phyloP scores from a whole-genome alignment of 2,329 filamentous ascomycete species.

The Penicillium glabrum region DNA sequence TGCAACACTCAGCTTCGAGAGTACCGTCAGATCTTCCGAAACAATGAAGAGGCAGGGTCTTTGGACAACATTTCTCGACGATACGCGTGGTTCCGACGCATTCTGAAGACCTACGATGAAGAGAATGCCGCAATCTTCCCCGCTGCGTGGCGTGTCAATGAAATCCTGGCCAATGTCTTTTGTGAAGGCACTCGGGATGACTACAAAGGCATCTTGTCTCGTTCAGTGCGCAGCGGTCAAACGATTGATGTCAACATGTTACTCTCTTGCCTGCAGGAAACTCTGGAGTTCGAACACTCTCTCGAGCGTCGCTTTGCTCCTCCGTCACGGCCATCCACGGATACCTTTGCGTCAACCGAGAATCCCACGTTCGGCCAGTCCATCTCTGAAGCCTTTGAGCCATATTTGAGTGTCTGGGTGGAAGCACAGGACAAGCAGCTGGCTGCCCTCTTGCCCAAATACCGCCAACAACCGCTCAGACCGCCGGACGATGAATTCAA shows the following conservation, averaged over 20 bases:
- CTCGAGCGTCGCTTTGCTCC: slow-evolving; percentile 80
- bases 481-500: slow-evolving; percentile 89
- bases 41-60: slow-evolving; percentile 93
- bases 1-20: slow-evolving; percentile 95
- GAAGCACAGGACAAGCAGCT: slow-evolving; percentile 92
- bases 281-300: slow-evolving; percentile 92
- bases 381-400: slow-evolving; percentile 95
- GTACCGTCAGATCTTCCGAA: slow-evolving; percentile 92
- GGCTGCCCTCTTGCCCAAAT: slow-evolving; percentile 79
- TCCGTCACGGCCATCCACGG: slow-evolving; percentile 73
- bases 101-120: slow-evolving; percentile 92
- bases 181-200: slow-evolving; percentile 95
- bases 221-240: slow-evolving; percentile 77
- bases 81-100: slow-evolving; percentile 95
- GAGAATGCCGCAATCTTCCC: slow-evolving; percentile 91
- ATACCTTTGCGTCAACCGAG: slow-evolving; percentile 81
- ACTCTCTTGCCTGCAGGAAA: slow-evolving; percentile 88
- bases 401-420: slow-evolving; percentile 95
- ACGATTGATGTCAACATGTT: slow-evolving; percentile 87
- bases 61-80: slow-evolving; percentile 93
- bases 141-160: slow-evolving; percentile 81
- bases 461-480: slow-evolving; percentile 77
- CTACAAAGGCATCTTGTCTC: slow-evolving; percentile 88
- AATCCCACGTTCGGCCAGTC: slow-evolving; percentile 79
- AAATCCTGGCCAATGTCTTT: slow-evolving; percentile 85